phyloP scores from a whole-genome alignment of 2,329 filamentous ascomycete species.

The Cryphonectria naterciae region DNA sequence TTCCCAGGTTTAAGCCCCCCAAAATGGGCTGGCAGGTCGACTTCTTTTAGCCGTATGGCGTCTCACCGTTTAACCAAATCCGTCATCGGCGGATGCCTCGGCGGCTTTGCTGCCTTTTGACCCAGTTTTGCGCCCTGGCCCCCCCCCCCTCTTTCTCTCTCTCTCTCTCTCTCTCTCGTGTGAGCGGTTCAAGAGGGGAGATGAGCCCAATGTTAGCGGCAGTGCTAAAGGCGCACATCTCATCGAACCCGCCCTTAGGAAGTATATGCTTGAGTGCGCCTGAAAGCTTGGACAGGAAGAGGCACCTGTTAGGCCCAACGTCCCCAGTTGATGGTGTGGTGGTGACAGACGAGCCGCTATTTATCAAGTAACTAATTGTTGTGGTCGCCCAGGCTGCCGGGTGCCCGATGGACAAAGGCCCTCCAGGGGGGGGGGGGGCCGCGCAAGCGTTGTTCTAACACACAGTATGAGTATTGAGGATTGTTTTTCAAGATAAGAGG shows the following conservation, averaged over 20 bases:
- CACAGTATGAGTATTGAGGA: background rate
- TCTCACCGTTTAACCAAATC: slow-evolving; percentile 14
- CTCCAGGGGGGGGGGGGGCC: slow-evolving; percentile 10
- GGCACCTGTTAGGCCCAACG: background rate
- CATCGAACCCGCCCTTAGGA: background rate
- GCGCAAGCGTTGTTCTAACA: slow-evolving; percentile 13
- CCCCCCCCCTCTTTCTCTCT: background rate
- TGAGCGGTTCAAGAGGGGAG: background rate
- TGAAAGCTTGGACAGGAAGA: background rate
- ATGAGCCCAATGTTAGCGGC: background rate
- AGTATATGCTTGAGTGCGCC: background rate
- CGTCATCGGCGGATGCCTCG: background rate
- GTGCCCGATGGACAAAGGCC: slow-evolving; percentile 18
- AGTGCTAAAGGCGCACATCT: background rate
- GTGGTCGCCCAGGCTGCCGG: slow-evolving; percentile 18
- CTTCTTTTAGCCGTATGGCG: slow-evolving; percentile 11
- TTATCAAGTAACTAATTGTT: slow-evolving; percentile 8
- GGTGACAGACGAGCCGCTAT: background rate
- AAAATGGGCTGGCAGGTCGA: background rate
- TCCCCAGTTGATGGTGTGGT: background rate
- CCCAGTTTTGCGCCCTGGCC: slow-evolving; percentile 1
- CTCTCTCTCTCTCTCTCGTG: background rate
- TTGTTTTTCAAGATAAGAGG: background rate
- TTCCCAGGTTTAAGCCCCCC: slow-evolving; percentile 3
- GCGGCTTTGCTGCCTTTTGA: background rate